phyloP scores from a whole-genome alignment of 73 alveolate genomes.

The Paramecium bursaria region DNA sequence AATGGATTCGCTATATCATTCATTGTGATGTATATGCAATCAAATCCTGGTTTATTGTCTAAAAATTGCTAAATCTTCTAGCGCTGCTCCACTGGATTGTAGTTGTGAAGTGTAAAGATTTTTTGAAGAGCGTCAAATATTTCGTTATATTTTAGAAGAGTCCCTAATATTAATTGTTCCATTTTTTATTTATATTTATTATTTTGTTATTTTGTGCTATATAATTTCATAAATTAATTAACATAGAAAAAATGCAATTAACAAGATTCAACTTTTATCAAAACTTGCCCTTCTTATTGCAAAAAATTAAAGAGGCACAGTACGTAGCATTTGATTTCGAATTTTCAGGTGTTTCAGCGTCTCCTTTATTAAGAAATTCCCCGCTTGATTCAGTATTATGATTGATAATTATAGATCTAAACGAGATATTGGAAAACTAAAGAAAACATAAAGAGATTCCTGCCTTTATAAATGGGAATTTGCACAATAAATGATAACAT shows the following conservation, averaged over 20 bases:
- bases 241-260: slow-evolving; percentile 33
- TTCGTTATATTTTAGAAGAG: slow-evolving; percentile 38
- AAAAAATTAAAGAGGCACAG: slow-evolving; percentile 6
- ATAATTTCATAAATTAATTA: too few species aligned
- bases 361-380: slow-evolving; percentile 37
- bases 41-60: background rate
- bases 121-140: slow-evolving; percentile 48
- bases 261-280: slow-evolving; percentile 21
- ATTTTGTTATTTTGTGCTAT: too few species aligned
- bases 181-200: slow-evolving; percentile 8
- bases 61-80: background rate
- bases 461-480: slow-evolving; percentile 33
- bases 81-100: background rate
- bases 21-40: slow-evolving; percentile 15
- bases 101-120: slow-evolving; percentile 29
- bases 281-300: slow-evolving; percentile 9
- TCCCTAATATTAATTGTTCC: slow-evolving; percentile 24
- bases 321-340: slow-evolving; percentile 37
- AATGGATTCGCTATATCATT: too few species aligned
- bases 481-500: slow-evolving; percentile 2
- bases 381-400: slow-evolving; percentile 32
- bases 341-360: slow-evolving; percentile 34
- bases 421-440: slow-evolving; percentile 42
- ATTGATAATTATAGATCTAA: slow-evolving; percentile 14
- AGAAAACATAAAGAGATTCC: slow-evolving; percentile 44